These are phyloP conservation scores for Luffa acutangula DNA, from an alignment of 306 rosid genomes.

Conservation along the genomic window DNA sequence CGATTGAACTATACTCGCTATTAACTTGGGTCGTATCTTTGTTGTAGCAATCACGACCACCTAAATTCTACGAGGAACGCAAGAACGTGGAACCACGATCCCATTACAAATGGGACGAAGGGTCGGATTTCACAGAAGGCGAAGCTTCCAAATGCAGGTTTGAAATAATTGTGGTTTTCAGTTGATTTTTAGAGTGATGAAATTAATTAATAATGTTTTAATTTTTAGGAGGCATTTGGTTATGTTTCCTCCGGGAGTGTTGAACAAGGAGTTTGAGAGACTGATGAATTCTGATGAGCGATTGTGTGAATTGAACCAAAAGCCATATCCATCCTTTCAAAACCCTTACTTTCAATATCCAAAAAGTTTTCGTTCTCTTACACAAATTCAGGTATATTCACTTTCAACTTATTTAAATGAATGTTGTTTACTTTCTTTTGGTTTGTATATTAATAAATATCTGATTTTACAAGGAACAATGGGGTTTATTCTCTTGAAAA, in stretches of 20 bases:
- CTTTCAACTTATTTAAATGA: too few species aligned
- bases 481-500: too few species aligned
- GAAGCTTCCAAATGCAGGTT: neutral
- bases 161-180: too few species aligned
- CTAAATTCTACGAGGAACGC: neutral
- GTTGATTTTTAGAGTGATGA: too few species aligned
- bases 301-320: neutral
- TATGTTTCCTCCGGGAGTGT: neutral
- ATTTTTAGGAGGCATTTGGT: neutral
- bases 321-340: neutral
- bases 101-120: neutral
- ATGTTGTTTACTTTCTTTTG: too few species aligned
- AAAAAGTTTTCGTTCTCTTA: too few species aligned
- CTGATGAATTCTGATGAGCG: neutral
- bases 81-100: fast-evolving
- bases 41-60: neutral
- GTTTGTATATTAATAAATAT: too few species aligned
- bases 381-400: too few species aligned
- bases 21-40: too few species aligned
- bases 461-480: too few species aligned
- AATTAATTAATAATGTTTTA: neutral
- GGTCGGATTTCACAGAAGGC: neutral
- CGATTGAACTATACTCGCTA: too few species aligned
- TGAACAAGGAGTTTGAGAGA: neutral
- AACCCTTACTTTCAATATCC: neutral